A percentile compares a stretch with the other conserved stretches of the same genome.
Conservation (phyloP, 2,329 filamentous ascomycete species). For the Sarocladiaceae sp. region DNA sequence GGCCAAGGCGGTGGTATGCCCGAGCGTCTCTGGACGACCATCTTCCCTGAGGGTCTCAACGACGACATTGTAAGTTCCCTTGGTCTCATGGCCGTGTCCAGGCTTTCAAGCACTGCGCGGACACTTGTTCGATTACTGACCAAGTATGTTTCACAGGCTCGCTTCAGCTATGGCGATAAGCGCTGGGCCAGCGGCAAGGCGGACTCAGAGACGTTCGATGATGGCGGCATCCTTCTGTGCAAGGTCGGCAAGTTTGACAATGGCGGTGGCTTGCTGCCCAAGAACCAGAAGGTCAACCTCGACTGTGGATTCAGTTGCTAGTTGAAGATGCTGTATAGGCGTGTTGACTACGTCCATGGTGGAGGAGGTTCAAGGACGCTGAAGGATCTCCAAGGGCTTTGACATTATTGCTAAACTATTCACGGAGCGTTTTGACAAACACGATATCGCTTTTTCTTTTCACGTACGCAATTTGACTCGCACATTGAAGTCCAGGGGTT, state of each 20-base stretch:
- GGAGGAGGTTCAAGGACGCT: too few relatives aligned
- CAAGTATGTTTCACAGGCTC: background rate
- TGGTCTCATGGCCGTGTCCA: too few relatives aligned
- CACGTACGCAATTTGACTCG: too few relatives aligned
- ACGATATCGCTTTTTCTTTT: too few relatives aligned
- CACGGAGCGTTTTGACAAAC: too few relatives aligned
- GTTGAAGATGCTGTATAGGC: too few relatives aligned
- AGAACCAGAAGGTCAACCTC: background rate
- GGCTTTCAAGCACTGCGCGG: too few relatives aligned
- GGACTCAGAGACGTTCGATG: background rate
- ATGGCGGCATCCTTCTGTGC: background rate
- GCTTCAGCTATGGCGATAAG: background rate
- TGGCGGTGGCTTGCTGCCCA: background rate
- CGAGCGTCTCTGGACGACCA: background rate
- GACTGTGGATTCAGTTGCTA: background rate
- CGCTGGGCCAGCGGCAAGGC: background rate
- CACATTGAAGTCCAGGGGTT: constrained; percentile 7
- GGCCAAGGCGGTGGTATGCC: background rate
- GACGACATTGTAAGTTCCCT: background rate
- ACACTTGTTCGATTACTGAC: background rate
- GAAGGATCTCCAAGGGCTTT: too few relatives aligned
- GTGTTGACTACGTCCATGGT: too few relatives aligned
- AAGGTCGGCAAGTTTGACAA: background rate
- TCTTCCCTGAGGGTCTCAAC: background rate
- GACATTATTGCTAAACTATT: too few relatives aligned